These are phyloP conservation scores for Candida arabinofermentans DNA, from an alignment of 805 yeast species.

Conservation along the genomic window DNA sequence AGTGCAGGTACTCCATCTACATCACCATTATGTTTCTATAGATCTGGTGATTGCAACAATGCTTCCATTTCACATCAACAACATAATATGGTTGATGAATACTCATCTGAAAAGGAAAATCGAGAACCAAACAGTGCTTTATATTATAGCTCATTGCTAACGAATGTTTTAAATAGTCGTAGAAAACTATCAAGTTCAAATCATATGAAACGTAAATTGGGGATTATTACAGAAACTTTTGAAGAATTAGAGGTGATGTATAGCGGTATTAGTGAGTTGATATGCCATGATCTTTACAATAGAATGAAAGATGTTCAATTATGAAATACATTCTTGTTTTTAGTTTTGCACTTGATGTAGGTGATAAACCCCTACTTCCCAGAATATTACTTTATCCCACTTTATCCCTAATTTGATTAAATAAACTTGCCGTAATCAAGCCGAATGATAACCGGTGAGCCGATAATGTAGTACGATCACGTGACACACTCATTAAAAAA, in stretches of 20 bases:
- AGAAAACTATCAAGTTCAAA: not conserved
- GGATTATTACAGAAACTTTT: not conserved
- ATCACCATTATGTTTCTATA: not conserved
- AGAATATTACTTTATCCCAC: too few relatives aligned
- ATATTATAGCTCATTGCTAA: not conserved
- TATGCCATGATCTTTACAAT: not conserved
- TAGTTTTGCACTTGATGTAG: too few relatives aligned
- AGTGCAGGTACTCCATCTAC: not conserved
- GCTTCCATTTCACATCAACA: too few relatives aligned
- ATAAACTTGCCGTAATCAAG: too few relatives aligned
- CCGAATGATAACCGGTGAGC: too few relatives aligned
- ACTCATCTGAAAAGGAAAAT: not conserved
- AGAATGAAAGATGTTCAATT: constrained; percentile 1
- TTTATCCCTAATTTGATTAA: too few relatives aligned
- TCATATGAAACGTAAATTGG: not conserved
- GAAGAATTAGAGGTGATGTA: not conserved
- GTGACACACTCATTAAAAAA: too few relatives aligned
- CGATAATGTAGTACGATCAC: too few relatives aligned
- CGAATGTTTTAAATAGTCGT: not conserved
- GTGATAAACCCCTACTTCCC: too few relatives aligned
- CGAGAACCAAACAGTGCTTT: not conserved
- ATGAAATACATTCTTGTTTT: too few relatives aligned
- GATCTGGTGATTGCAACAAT: not conserved
- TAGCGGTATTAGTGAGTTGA: not conserved
- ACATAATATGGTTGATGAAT: too few relatives aligned